Evolutionary conservation across 345 rosid genomes (phyloP).

Genomic region (Combretum micranthum): DNA sequence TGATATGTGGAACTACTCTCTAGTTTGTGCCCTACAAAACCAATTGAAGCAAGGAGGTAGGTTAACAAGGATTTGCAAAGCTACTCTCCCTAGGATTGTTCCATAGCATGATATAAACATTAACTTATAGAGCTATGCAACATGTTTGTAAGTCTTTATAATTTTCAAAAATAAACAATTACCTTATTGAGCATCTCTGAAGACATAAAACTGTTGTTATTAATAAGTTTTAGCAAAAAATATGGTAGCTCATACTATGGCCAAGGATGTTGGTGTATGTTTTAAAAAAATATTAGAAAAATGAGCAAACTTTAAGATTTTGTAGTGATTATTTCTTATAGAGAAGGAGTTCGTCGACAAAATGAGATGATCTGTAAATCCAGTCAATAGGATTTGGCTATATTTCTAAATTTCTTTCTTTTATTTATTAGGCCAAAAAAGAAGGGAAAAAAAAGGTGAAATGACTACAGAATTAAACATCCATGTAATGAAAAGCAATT

Average conservation of each 20-base stretch:
- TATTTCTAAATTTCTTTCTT: neutral
- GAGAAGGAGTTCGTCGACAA: slow-evolving; percentile 4
- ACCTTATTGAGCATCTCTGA: too few species aligned
- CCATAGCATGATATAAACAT: neutral
- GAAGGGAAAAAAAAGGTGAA: neutral
- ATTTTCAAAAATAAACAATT: too few species aligned
- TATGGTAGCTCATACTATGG: too few species aligned
- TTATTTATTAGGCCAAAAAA: neutral
- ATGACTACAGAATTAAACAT: too few species aligned
- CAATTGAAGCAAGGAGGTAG: slow-evolving; percentile 82
- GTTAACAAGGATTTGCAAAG: neutral
- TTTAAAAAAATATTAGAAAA: too few species aligned
- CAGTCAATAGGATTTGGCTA: neutral
- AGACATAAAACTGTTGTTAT: too few species aligned
- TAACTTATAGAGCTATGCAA: neutral
- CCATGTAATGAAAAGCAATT: too few species aligned
- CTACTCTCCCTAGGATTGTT: neutral
- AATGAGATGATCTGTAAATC: neutral
- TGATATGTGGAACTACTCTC: slow-evolving; percentile 73
- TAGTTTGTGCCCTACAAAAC: slow-evolving; percentile 51
- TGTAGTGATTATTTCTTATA: neutral
- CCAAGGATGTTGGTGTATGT: too few species aligned
- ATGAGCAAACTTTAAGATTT: neutral
- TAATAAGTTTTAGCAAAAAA: too few species aligned
- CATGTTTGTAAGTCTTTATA: neutral